Base-by-base conservation (phyloP, 129 eudicot genomes). In the Escallonia herrerae region DNA sequence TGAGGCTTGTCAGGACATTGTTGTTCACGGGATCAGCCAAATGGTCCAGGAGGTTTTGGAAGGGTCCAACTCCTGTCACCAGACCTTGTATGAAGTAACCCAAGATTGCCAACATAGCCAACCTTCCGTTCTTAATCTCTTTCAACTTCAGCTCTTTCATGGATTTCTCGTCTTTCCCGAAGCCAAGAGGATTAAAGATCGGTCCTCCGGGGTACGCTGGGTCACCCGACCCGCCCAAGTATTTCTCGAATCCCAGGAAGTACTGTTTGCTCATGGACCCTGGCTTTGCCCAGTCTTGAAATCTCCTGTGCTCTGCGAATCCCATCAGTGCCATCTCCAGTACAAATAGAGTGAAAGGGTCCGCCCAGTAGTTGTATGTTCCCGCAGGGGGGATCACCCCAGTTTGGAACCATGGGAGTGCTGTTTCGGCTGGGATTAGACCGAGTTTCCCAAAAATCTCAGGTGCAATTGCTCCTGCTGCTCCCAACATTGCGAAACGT, bases 181-280 rank as follows among this genome's bases (percentile, higher is more conserved):
- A 80, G 47, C 99, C 99, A 9, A 93, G 72, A 1, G 99, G 99
- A 84, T 93, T 93, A 56, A 93, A 93, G 54, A 93, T 79, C n/a
- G 96, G 96, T 33, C 96, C 99, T n/a, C 99, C 95, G 0, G 99
- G 99, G 90, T 93, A 91, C 0, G 98, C 95, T 2, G 98, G 98
- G 47, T 91, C 84, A 8, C 99, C 96, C 2, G 99, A 89, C 57
- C 99, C 99, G 2, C 80, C 72, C 15, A 93, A 50, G 38, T 78
- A 84, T 77, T 93, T 93, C 70, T 93, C 99, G 45, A 93, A 61
- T 3, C 99, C 99, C 84, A 93, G 76, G 75, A 93, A 89, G 80
- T 89, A 86, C 72, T 89, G 96, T 56, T 93, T 93, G 14, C 99
- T 86, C 99, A 93, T 93, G 55, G 96, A 93, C 4, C 99, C 99